Base-by-base conservation (phyloP, 306 rosid species). In the Geum urbanum region DNA sequence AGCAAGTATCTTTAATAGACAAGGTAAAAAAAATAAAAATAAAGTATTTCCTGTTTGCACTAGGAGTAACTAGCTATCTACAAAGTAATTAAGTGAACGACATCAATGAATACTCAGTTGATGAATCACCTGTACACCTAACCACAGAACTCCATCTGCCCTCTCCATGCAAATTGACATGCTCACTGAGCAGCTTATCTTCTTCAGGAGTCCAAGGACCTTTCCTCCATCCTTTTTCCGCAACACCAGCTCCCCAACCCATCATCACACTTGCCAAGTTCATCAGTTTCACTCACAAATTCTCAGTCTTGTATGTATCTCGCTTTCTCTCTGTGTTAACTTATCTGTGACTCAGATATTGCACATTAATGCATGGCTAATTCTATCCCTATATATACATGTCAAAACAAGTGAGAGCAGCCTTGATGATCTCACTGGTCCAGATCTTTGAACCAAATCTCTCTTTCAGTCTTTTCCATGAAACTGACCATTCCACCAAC, bases 131-230 rank as follows among this genome's bases (percentile, higher is more conserved):
- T 81, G 96, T 73, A 69, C 41, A 58, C 41, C 67, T 72, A 4
- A 90, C 65, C 32, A 89, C 90, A 22, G 69, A 79, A 45, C 86
- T 86, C 96, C 96, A 89, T 24, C 87, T 76, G 24, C 87, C 85
- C 50, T 86, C 88, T 11, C 90, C 96, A 81, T 85, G 75, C 24
- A 72, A 63, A 63, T 55, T 72, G 63, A 86, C 85, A 81, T 85
- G 78, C 61, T 80, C 82, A 74, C 44, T 57, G 8, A 89, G 86
- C 70, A 86, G 74, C 72, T 76, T 81, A 74, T 89, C 96, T 70
- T 89, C 96, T 75, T 89, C 88, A 66, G 78, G 79, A 78, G 84
- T 86, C 96, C 96, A 86, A 69, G 96, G 87, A 39, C 96, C 96
- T 78, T 85, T 89, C 87, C 45, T 86, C 89, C 89, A 87, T 51